Conservation (phyloP, 2,329 filamentous ascomycete species). For the Albifimbria verrucaria region DNA sequence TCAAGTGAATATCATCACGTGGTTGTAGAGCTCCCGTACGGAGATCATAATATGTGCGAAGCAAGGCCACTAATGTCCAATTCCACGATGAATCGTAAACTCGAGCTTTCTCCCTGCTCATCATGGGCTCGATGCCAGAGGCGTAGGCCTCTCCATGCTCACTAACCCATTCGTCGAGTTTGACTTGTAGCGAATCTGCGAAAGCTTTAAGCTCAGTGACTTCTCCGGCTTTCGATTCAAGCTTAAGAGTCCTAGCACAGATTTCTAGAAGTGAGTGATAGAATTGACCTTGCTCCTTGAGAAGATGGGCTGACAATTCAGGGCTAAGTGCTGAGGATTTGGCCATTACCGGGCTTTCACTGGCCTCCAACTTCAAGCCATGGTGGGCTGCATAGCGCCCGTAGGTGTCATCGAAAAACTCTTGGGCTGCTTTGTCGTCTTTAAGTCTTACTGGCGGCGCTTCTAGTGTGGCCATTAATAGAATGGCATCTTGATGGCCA, state of each 20-base stretch:
- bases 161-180: slow-evolving; percentile 89
- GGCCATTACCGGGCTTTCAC: too few species aligned
- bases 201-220: too few species aligned
- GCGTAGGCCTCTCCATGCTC: slow-evolving; percentile 98
- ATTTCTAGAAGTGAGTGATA: slow-evolving; percentile 78
- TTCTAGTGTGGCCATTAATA: slow-evolving; percentile 85
- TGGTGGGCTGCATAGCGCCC: too few species aligned
- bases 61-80: slow-evolving; percentile 94
- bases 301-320: too few species aligned
- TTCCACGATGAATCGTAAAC: slow-evolving; percentile 99
- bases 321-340: too few species aligned
- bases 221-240: too few species aligned
- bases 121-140: slow-evolving; percentile 87
- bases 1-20: slow-evolving; percentile 99
- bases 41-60: slow-evolving; percentile 99
- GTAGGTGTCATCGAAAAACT: too few species aligned
- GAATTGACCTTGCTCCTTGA: slow-evolving; percentile 94
- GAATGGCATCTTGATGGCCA: slow-evolving; percentile 86
- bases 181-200: slow-evolving; percentile 85
- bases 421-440: too few species aligned
- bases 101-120: slow-evolving; percentile 89
- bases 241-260: too few species aligned
- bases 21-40: slow-evolving; percentile 96
- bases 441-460: too few species aligned
- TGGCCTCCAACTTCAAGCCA: too few species aligned